phyloP scores from a whole-genome alignment of 768 basidiomycete species.

The Termitomyces sp. region DNA sequence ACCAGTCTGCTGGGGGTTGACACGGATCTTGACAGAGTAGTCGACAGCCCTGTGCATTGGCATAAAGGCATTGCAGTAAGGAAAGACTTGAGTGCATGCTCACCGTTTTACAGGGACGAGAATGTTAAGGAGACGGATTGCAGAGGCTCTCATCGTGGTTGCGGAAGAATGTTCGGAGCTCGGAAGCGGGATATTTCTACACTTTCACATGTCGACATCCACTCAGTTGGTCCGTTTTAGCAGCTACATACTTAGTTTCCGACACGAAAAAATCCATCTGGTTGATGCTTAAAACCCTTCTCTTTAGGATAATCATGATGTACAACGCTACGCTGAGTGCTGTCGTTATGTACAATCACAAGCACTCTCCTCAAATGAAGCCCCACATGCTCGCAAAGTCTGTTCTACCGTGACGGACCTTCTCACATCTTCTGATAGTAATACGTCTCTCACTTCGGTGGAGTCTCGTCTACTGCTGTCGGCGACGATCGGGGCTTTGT shows the following conservation, averaged over 20 bases:
- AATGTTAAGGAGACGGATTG: slow-evolving; percentile 74
- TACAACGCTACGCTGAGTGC: slow-evolving; percentile 57
- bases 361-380: slow-evolving; percentile 13
- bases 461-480: slow-evolving; percentile 48
- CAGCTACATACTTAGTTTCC: too few species aligned
- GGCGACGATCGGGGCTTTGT: slow-evolving; percentile 50
- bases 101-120: slow-evolving; percentile 94
- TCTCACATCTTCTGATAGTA: slow-evolving; percentile 74
- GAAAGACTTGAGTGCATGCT: slow-evolving; percentile 7
- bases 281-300: slow-evolving; percentile 66
- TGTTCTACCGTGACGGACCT: slow-evolving; percentile 49
- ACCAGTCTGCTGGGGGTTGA: slow-evolving; percentile 92
- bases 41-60: slow-evolving; percentile 70
- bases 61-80: background rate
- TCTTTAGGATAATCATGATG: slow-evolving; percentile 74
- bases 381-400: slow-evolving; percentile 43
- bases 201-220: too few species aligned
- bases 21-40: slow-evolving; percentile 98
- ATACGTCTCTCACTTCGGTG: slow-evolving; percentile 81
- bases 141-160: slow-evolving; percentile 68
- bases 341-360: slow-evolving; percentile 45
- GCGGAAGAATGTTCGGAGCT: background rate
- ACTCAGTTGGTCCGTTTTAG: too few species aligned
- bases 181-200: background rate
- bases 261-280: slow-evolving; percentile 54